A percentile compares a stretch with the other conserved stretches of the same genome.
phyloP scores from a whole-genome alignment of 2,329 filamentous ascomycete species.

The Cladosporium sp. region DNA sequence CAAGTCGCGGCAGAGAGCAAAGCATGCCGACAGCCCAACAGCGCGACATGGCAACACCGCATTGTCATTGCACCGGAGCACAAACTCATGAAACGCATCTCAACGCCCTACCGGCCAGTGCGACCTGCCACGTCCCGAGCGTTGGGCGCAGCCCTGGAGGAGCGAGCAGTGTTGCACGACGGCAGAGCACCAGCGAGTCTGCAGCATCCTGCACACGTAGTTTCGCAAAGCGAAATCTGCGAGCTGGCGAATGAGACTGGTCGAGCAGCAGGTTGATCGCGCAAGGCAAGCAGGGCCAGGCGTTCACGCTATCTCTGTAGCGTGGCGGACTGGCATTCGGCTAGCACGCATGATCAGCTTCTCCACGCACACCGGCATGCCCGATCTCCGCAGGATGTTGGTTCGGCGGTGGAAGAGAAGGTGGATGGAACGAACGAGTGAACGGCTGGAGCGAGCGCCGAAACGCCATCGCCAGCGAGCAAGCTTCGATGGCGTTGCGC shows the following conservation, averaged over 20 bases:
- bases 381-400: background rate
- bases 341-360: background rate
- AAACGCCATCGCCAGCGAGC: background rate
- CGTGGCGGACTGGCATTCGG: slow-evolving; percentile 4
- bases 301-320: background rate
- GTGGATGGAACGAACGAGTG: background rate
- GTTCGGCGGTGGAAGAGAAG: background rate
- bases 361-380: background rate
- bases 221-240: slow-evolving; percentile 5
- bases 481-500: slow-evolving; percentile 7
- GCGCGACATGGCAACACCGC: background rate
- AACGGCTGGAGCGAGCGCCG: slow-evolving; percentile 8
- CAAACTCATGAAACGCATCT: slow-evolving; percentile 1
- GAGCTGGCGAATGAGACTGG: background rate
- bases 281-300: slow-evolving; percentile 2
- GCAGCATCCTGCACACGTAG: background rate
- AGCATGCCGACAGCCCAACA: slow-evolving; percentile 5
- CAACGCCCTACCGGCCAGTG: slow-evolving; percentile 1
- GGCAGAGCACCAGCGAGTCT: background rate
- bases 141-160: background rate
- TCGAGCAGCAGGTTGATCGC: background rate
- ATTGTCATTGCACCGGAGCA: slow-evolving; percentile 7
- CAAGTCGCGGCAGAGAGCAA: slow-evolving; percentile 3
- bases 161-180: background rate
- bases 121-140: slow-evolving; percentile 12